Percentiles rank a stretch among this genome's conserved stretches.
These are phyloP conservation scores for Chaetomium sp. DNA, from an alignment of 2,329 filamentous ascomycete genomes.

Conservation along the genomic window DNA sequence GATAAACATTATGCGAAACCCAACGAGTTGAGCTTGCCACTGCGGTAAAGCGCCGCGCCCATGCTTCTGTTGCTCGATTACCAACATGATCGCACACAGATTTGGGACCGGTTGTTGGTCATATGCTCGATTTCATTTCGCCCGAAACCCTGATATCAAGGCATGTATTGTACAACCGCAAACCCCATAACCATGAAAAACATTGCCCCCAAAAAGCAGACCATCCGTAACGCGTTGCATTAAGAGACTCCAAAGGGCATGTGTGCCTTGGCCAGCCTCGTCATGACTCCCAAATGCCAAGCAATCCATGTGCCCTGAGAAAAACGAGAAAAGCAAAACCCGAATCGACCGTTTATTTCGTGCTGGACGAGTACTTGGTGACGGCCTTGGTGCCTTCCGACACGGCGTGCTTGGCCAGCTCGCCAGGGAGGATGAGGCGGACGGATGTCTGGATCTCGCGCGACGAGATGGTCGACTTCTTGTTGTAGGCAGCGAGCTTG, in stretches of 20 bases:
- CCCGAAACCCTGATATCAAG: slow-evolving; percentile 64
- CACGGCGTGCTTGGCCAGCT: slow-evolving; percentile 98
- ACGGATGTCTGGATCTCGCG: slow-evolving; percentile 99
- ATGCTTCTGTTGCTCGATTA: too few species aligned
- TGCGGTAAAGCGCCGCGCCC: too few species aligned
- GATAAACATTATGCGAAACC: neutral
- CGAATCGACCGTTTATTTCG: slow-evolving; percentile 74
- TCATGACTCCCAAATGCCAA: slow-evolving; percentile 63
- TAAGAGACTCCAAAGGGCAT: slow-evolving; percentile 61
- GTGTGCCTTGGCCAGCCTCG: slow-evolving; percentile 52
- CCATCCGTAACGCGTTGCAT: slow-evolving; percentile 79
- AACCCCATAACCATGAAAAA: slow-evolving; percentile 68
- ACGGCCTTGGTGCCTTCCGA: slow-evolving; percentile 99
- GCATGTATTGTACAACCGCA: slow-evolving; percentile 70
- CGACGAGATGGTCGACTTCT: slow-evolving; percentile 99
- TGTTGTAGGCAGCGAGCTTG: slow-evolving; percentile 99
- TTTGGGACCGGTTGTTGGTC: slow-evolving; percentile 40
- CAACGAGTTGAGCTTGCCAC: neutral
- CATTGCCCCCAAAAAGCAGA: slow-evolving; percentile 63
- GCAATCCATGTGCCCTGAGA: slow-evolving; percentile 58
- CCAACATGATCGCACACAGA: too few species aligned
- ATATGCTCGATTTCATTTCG: slow-evolving; percentile 65
- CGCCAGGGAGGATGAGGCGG: slow-evolving; percentile 94
- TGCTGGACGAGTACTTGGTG: slow-evolving; percentile 99
- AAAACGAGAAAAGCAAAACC: slow-evolving; percentile 50